phyloP scores from a whole-genome alignment of 2,329 filamentous ascomycete species.

The Teratosphaeria zuluensis region DNA sequence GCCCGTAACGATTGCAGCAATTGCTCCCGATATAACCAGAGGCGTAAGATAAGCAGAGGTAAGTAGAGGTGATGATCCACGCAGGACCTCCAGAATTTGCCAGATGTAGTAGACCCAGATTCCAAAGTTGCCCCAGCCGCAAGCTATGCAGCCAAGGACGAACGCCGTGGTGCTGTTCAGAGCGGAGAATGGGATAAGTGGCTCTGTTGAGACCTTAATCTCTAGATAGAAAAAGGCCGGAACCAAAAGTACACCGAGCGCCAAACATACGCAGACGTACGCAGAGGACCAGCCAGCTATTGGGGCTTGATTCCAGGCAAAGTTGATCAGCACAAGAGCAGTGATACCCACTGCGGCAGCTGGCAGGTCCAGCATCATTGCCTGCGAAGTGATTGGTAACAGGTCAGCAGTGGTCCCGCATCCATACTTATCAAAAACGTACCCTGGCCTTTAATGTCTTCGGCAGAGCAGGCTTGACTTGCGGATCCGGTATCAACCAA shows the following conservation, averaged over 20 bases:
- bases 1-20: conserved; percentile 35
- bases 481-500: conserved; percentile 32
- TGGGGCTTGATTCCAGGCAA: conserved; percentile 58
- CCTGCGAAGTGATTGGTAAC: too few relatives aligned
- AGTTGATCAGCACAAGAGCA: conserved; percentile 53
- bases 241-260: conserved; percentile 48
- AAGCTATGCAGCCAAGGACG: conserved; percentile 46
- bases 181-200: conserved; percentile 49
- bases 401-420: too few relatives aligned
- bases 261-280: conserved; percentile 48
- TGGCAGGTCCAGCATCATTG: conserved; percentile 29
- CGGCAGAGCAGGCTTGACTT: conserved; percentile 11
- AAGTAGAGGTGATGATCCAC: conserved; percentile 34
- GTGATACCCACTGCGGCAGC: conserved; percentile 43
- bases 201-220: conserved; percentile 34
- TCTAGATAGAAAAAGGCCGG: conserved; percentile 47
- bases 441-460: conserved; percentile 7
- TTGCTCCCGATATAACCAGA: conserved; percentile 34
- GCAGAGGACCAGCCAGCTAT: conserved; percentile 49
- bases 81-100: conserved; percentile 39
- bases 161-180: conserved; percentile 43
- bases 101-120: conserved; percentile 27
- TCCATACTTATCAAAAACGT: not conserved
- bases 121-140: conserved; percentile 18
- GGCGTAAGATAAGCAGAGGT: conserved; percentile 39